A percentile compares a stretch with the other conserved stretches of the same genome.
Conservation (phyloP, 2,329 filamentous ascomycete species). For the Stemphylium vesicarium region DNA sequence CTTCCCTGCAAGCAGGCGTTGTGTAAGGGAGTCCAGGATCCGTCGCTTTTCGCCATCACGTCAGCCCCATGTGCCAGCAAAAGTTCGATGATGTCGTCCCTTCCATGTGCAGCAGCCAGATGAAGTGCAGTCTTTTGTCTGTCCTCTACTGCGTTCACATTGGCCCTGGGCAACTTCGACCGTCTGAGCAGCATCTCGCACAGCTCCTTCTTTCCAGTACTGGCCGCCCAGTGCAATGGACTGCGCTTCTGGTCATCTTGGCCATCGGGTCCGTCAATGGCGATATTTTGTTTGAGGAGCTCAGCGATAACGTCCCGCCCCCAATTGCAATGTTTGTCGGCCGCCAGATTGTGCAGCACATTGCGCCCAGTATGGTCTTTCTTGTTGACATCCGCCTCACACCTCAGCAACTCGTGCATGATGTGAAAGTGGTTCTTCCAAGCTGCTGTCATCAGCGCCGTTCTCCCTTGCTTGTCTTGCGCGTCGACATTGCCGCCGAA, state of each 20-base stretch:
- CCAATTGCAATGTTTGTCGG: slow-evolving; percentile 56
- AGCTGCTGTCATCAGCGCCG: slow-evolving; percentile 48
- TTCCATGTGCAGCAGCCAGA: slow-evolving; percentile 42
- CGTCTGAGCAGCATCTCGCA: slow-evolving; percentile 56
- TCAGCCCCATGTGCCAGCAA: slow-evolving; percentile 40
- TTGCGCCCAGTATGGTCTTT: slow-evolving; percentile 44
- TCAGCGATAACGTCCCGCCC: slow-evolving; percentile 53
- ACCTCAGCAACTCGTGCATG: slow-evolving; percentile 44
- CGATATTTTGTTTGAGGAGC: slow-evolving; percentile 49
- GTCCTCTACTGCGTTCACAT: slow-evolving; percentile 44
- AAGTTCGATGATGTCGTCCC: slow-evolving; percentile 46
- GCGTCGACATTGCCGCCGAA: slow-evolving; percentile 43
- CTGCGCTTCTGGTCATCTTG: slow-evolving; percentile 58
- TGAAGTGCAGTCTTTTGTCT: slow-evolving; percentile 48
- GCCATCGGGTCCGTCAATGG: slow-evolving; percentile 49
- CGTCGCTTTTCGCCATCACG: slow-evolving; percentile 44
- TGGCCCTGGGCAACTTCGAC: slow-evolving; percentile 30
- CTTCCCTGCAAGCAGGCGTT: slow-evolving; percentile 45
- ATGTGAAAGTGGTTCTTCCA: slow-evolving; percentile 46
- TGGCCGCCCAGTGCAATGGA: slow-evolving; percentile 65
- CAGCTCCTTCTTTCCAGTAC: slow-evolving; percentile 60
- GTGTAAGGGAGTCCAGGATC: slow-evolving; percentile 43
- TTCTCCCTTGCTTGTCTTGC: slow-evolving; percentile 46
- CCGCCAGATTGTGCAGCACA: slow-evolving; percentile 47
- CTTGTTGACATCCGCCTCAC: slow-evolving; percentile 49